Evolutionary conservation across 2,329 filamentous ascomycete genomes (phyloP), one percentile per base, ranked within the genome.

Genomic region (Emmonsiellopsis sp.): DNA sequence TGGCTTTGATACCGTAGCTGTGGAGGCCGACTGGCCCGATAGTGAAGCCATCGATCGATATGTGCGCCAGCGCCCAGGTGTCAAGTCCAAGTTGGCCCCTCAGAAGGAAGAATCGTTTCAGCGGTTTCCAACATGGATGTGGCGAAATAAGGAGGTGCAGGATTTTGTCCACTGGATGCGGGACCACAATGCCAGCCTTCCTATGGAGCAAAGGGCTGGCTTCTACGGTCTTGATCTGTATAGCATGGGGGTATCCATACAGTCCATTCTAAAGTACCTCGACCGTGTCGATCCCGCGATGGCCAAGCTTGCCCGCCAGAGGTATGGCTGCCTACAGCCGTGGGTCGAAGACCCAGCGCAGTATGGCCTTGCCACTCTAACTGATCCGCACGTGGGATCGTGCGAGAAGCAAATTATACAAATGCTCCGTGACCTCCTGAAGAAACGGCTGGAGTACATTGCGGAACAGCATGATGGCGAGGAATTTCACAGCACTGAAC

Each of bases 91-190:
- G 38, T 57, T 72, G 42, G 61, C 64, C 26, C 63, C 62, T 20
- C 54, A 51, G 30, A 57, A 57, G 11, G 62, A 70, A 10, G 68
- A 70, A 38, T 67, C 71, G 5, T 79, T 79, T 59, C 66, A 73
- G 40, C 69, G 76, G 30, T 80, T 79, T 47, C 77, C 77, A 11
- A 76, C 72, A 3, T 80, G 77, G 77, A 79, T 80, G 77, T 80
- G 77, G 77, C 70, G 77, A 9, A 80, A 80, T 55, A 63, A 65
- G 11, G 78, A 79, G 57, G 72, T 78, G 58, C 74, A 78, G 53
- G 69, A 70, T 2, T 73, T 80, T 47, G 70, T 76, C 9, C 73
- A 79, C 59, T 80, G 77, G 77, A 67, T 80, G 63, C 70, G 76
- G 5, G 61, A 70, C 16, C 69, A 69, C 57, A 78, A 78, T 53